A percentile compares a stretch with the other conserved stretches of the same genome.
Evolutionary conservation across 1,139 yeast species (phyloP).

Genomic region (Geotrichum candidum): DNA sequence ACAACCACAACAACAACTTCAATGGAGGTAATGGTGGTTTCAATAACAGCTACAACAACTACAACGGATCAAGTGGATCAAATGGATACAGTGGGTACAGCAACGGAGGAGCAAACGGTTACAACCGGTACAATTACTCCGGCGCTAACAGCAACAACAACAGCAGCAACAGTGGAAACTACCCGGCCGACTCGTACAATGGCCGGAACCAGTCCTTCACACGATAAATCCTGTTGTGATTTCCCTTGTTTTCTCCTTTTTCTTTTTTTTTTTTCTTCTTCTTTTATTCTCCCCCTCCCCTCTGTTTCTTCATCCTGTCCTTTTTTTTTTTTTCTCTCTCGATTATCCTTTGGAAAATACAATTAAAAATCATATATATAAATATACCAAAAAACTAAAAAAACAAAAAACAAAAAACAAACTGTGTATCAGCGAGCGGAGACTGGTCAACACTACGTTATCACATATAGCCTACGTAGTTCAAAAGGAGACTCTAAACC

Average conservation of each 20-base stretch:
- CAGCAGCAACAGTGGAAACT: not conserved
- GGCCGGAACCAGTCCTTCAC: not conserved
- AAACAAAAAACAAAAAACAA: no score
- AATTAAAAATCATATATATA: no score
- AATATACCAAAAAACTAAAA: no score
- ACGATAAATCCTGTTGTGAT: not conserved
- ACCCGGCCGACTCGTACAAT: not conserved
- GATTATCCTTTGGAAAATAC: no score
- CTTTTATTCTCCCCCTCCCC: no score
- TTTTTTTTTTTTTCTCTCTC: no score
- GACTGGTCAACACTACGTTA: no score
- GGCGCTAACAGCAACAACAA: not conserved
- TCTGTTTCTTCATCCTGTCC: no score
- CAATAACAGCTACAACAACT: not conserved
- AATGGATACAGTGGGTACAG: not conserved
- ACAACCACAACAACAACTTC: not conserved
- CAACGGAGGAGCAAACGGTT: not conserved
- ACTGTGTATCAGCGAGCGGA: no score
- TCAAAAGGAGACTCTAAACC: no score
- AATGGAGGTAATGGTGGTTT: not conserved
- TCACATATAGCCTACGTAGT: no score
- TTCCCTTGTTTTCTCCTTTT: not conserved
- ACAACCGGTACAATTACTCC: not conserved
- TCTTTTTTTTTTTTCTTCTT: no score
- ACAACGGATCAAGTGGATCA: not conserved